Conservation (phyloP, 306 rosid genomes). For the Fragaria iinumae region DNA sequence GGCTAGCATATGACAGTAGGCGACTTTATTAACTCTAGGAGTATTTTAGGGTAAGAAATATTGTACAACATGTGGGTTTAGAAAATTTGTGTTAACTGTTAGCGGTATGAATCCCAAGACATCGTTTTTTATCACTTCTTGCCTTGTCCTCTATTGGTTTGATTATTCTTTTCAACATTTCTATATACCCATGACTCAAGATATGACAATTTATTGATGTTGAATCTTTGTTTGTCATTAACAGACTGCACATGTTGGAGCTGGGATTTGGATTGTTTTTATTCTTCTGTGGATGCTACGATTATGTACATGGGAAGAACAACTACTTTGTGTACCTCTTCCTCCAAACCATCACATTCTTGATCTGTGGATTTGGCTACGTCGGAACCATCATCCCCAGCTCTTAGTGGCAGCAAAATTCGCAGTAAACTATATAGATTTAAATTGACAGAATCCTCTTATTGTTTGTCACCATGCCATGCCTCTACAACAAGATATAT, state of each 20-base stretch:
- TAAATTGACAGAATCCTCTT: conserved; percentile 20
- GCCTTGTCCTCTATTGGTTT: not conserved
- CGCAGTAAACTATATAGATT: conserved; percentile 15
- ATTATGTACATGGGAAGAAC: conserved; percentile 84
- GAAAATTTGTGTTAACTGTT: not conserved
- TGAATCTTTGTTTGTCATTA: conserved; percentile 22
- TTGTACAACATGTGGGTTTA: not conserved
- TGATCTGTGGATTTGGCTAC: conserved; percentile 87
- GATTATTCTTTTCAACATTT: not conserved
- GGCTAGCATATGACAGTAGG: conserved; percentile 11
- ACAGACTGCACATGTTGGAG: conserved; percentile 79
- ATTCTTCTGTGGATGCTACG: conserved; percentile 95
- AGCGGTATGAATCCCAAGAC: not conserved
- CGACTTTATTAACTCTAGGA: not conserved
- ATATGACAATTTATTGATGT: conserved; percentile 9
- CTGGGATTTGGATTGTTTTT: conserved; percentile 88
- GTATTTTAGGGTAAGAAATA: not conserved
- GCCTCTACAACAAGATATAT: conserved; percentile 31
- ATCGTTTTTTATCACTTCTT: not conserved
- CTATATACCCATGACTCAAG: not conserved
- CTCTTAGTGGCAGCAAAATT: conserved; percentile 24
- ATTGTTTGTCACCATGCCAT: conserved; percentile 31
- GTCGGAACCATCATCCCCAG: conserved; percentile 93
- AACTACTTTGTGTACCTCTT: conserved; percentile 88
- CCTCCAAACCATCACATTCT: conserved; percentile 82